Base-by-base conservation (phyloP, 2,329 filamentous ascomycete genomes). In the Talaromyces verruculosus region DNA sequence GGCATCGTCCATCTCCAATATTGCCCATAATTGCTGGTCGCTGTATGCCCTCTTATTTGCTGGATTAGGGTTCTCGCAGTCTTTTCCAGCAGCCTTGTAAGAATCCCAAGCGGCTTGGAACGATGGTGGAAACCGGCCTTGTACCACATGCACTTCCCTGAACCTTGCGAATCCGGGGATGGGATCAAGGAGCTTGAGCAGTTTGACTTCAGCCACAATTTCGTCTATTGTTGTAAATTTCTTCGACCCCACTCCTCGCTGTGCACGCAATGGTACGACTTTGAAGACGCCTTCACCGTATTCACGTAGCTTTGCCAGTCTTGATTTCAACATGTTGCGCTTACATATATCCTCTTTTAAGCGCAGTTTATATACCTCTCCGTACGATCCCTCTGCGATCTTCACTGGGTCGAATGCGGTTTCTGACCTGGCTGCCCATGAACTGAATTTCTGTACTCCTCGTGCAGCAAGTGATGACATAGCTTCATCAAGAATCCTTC, bases 1-100 rank as follows among this genome's bases (percentile, higher is more conserved):
- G 0, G 87, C 87, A 71, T 89, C 85, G 70, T 87, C 84, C 87
- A 89, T 89, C 70, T 89, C 87, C 13, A 89, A 79, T 15, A 89
- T 83, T 0, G 85, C 85, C 86, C 87, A 89, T 2, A 88, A 77
- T 71, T 89, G 86, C 3, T 81, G 79, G 47, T 84, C 81, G 0
- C 80, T 77, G 67, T 87, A 88, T 45, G 81, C 83, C 22, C 77
- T 75, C 66, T 84, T 84, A 68, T 81, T 84, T 6, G 79, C 79
- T 3, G 85, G 86, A 67, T 88, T 85, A 0, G 85, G 84, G 65
- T 88, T 87, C 67, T 82, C 76, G 70, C 83, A 82, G 58, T 80
- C 77, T 51, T 76, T 80, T 67, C 80, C 76, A 17, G 76, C 76
- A 67, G 76, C 71, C 66, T 79, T 78, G 67, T 79, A 80, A 60